phyloP scores from a whole-genome alignment of 352 stramenopile genomes.

The Albugo laibachii region DNA sequence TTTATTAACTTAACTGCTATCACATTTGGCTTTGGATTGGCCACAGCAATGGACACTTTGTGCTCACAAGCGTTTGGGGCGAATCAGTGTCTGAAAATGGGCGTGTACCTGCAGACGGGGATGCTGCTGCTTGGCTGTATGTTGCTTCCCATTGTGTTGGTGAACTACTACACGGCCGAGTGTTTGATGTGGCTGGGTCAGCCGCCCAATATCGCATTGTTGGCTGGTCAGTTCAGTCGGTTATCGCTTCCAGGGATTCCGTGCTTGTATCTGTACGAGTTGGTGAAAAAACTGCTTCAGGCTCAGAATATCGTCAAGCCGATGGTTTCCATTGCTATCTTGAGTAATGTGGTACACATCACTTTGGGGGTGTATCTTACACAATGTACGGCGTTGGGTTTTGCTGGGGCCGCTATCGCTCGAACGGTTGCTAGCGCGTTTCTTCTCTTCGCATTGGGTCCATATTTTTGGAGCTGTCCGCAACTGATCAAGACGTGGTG shows the following conservation, averaged over 20 bases:
- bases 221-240: slow-evolving; percentile 51
- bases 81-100: slow-evolving; percentile 40
- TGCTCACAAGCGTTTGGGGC: slow-evolving; percentile 71
- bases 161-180: slow-evolving; percentile 53
- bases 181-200: slow-evolving; percentile 54
- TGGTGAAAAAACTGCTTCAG: slow-evolving; percentile 17
- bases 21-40: slow-evolving; percentile 51
- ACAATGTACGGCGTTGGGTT: slow-evolving; percentile 58
- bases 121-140: slow-evolving; percentile 32
- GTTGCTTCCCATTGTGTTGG: slow-evolving; percentile 32
- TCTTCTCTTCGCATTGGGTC: slow-evolving; percentile 32
- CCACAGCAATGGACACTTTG: slow-evolving; percentile 78
- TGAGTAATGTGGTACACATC: slow-evolving; percentile 62
- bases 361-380: slow-evolving; percentile 58
- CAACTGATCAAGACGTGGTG: slow-evolving; percentile 24
- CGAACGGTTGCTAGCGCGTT: slow-evolving; percentile 31
- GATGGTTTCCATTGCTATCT: slow-evolving; percentile 14
- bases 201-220: slow-evolving; percentile 23
- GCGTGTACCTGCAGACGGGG: slow-evolving; percentile 69
- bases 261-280: slow-evolving; percentile 18
- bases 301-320: slow-evolving; percentile 17
- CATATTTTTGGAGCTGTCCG: slow-evolving; percentile 39
- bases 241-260: slow-evolving; percentile 34
- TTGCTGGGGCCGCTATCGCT: slow-evolving; percentile 58
- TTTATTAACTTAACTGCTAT: slow-evolving; percentile 45